Percentiles rank a stretch among this genome's conserved stretches.
Evolutionary conservation across 2,329 filamentous ascomycete species (phyloP).

Genomic region (Talaromyces sp.): DNA sequence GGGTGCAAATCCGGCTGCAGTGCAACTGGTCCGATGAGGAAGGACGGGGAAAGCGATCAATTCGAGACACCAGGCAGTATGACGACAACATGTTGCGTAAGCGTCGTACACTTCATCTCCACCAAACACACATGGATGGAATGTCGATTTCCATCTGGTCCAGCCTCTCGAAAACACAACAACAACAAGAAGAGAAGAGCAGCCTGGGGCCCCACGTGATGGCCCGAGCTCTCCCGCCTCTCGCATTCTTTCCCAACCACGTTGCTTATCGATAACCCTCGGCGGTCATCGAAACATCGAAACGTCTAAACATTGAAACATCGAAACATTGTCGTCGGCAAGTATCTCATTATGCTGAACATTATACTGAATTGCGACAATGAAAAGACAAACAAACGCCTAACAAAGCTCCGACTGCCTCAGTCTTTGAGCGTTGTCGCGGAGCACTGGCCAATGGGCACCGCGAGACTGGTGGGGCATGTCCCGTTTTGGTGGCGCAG

Average conservation of each 20-base stretch:
- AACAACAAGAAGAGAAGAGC: not conserved
- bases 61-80: not conserved
- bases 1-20: not conserved
- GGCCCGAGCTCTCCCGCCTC: slow-evolving; percentile 7
- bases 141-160: too few relatives aligned
- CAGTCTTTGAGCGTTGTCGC: not conserved
- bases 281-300: not conserved
- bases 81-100: not conserved
- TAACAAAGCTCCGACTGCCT: not conserved
- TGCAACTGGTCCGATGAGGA: not conserved
- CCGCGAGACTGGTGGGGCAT: not conserved
- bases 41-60: not conserved
- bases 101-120: not conserved
- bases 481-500: not conserved
- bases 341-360: not conserved
- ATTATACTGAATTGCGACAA: not conserved
- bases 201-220: slow-evolving; percentile 7
- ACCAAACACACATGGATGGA: too few relatives aligned
- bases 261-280: not conserved
- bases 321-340: too few relatives aligned
- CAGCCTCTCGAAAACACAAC: not conserved
- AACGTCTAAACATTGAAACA: not conserved
- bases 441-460: not conserved
- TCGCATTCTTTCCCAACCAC: slow-evolving; percentile 7
- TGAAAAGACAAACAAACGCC: not conserved